phyloP scores from a whole-genome alignment of 768 basidiomycete species.

The Termitomyces titanicus region DNA sequence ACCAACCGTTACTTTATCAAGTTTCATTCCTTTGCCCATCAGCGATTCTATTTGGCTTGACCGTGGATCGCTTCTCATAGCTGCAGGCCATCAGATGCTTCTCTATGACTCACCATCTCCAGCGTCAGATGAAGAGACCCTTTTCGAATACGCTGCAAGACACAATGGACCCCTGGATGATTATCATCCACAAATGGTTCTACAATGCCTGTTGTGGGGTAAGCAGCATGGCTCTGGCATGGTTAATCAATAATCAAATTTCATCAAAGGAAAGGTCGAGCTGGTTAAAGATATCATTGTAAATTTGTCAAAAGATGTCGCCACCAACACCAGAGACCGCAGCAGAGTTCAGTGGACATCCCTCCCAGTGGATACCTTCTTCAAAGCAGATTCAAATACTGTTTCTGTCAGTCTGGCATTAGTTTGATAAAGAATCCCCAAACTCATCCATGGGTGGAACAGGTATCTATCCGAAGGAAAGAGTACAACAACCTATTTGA shows the following conservation, averaged over 20 bases:
- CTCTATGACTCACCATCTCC: slow-evolving; percentile 57
- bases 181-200: slow-evolving; percentile 89
- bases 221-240: not conserved
- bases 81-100: slow-evolving; percentile 79
- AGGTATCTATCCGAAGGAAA: slow-evolving; percentile 26
- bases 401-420: slow-evolving; percentile 15
- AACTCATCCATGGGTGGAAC: not conserved
- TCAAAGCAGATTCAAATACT: slow-evolving; percentile 30
- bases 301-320: slow-evolving; percentile 49
- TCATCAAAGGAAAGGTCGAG: slow-evolving; percentile 67
- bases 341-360: slow-evolving; percentile 36
- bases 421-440: not conserved
- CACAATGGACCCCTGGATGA: slow-evolving; percentile 86
- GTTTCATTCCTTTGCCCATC: slow-evolving; percentile 75
- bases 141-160: slow-evolving; percentile 81
- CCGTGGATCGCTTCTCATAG: slow-evolving; percentile 77
- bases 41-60: slow-evolving; percentile 91
- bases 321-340: slow-evolving; percentile 21
- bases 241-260: not conserved
- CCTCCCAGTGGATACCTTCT: slow-evolving; percentile 56
- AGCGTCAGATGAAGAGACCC: slow-evolving; percentile 34
- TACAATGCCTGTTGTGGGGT: slow-evolving; percentile 95
- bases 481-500: slow-evolving; percentile 55
- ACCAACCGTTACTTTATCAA: slow-evolving; percentile 24
- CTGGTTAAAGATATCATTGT: slow-evolving; percentile 80